These are phyloP conservation scores for Sporormia fimetaria DNA, from an alignment of 495 filamentous ascomycete genomes.

Conservation along the genomic window DNA sequence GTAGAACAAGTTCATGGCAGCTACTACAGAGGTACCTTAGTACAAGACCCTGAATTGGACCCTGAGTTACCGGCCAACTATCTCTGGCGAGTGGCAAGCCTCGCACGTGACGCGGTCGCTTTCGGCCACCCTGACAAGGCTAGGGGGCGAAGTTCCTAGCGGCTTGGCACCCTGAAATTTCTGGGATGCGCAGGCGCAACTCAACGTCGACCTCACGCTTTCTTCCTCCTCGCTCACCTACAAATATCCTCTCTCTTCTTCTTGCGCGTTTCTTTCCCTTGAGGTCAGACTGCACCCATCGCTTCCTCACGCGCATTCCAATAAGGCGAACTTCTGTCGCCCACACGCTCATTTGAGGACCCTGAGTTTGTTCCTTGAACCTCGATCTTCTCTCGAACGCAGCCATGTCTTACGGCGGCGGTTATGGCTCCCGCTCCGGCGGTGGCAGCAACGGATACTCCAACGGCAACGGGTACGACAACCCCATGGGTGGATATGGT, in stretches of 20 bases:
- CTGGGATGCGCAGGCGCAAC: no score
- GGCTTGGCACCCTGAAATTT: no score
- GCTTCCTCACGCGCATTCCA: neutral
- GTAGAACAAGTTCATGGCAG: conserved; percentile 14
- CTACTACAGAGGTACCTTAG: conserved; percentile 25
- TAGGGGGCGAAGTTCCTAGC: no score
- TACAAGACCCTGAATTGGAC: no score
- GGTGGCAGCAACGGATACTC: conserved; percentile 19
- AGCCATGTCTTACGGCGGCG: conserved; percentile 65
- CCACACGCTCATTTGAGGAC: conserved; percentile 8
- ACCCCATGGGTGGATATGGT: conserved; percentile 15
- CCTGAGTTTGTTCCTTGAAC: conserved; percentile 12
- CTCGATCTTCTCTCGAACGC: conserved; percentile 21
- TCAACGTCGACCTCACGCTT: no score
- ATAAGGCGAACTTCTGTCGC: neutral
- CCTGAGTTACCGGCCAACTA: no score
- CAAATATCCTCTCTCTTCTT: conserved; percentile 27
- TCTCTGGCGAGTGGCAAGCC: no score
- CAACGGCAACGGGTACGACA: conserved; percentile 25
- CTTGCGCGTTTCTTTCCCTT: conserved; percentile 24
- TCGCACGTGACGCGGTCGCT: no score
- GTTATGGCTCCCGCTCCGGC: conserved; percentile 38
- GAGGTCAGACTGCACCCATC: conserved; percentile 17
- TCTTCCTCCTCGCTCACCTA: neutral
- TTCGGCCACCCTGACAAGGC: no score